Conservation (phyloP, 106 monocot genomes). For the Posidonia australis region DNA sequence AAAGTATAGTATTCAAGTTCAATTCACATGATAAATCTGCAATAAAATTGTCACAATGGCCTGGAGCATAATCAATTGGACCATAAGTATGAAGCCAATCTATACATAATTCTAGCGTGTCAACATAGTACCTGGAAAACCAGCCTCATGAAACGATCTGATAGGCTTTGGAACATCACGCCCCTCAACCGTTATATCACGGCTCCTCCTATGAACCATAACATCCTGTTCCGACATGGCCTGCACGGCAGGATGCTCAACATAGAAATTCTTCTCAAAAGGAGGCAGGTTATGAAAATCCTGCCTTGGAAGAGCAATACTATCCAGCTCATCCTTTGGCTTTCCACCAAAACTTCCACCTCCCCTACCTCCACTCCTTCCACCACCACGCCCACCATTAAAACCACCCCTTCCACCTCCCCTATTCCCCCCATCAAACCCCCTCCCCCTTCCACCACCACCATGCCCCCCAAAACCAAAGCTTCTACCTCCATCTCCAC, state of each 20-base stretch:
- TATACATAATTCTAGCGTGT: not conserved
- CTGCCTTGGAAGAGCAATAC: slow-evolving; percentile 54
- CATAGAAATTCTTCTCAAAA: slow-evolving; percentile 87
- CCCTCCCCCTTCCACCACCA: slow-evolving; percentile 7
- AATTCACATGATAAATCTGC: too few species aligned
- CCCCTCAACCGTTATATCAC: slow-evolving; percentile 78
- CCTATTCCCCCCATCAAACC: slow-evolving; percentile 20
- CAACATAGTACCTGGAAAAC: slow-evolving; percentile 56
- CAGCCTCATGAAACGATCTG: slow-evolving; percentile 65
- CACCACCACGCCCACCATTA: slow-evolving; percentile 4
- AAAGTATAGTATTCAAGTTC: too few species aligned
- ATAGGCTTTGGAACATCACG: slow-evolving; percentile 79
- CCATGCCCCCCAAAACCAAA: slow-evolving; percentile 3
- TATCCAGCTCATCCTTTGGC: slow-evolving; percentile 48
- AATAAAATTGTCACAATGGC: too few species aligned
- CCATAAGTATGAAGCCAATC: too few species aligned
- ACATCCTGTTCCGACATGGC: slow-evolving; percentile 80
- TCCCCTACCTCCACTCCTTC: slow-evolving; percentile 13
- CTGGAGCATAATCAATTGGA: too few species aligned
- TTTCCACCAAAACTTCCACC: slow-evolving; percentile 20
- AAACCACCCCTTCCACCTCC: not conserved
- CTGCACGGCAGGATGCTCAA: slow-evolving; percentile 52
- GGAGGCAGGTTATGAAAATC: slow-evolving; percentile 61
- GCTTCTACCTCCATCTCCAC: slow-evolving; percentile 8
- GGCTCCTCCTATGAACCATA: slow-evolving; percentile 31